Evolutionary conservation across 2,329 filamentous ascomycete genomes (phyloP).

Genomic region (Botrytis cinerea): DNA sequence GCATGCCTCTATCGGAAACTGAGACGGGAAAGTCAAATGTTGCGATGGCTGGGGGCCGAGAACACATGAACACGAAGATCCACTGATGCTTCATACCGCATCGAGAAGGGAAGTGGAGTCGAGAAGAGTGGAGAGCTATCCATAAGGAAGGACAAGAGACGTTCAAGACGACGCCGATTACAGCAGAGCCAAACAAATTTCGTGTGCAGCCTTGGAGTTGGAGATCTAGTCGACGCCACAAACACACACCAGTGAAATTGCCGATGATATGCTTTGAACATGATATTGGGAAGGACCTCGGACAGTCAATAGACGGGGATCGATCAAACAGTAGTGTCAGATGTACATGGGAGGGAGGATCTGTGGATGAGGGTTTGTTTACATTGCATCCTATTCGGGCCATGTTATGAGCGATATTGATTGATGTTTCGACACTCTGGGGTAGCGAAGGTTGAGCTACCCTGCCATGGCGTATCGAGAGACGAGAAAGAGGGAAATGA

Average conservation of each 20-base stretch:
- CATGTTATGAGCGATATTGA: not conserved
- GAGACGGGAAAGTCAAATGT: not conserved
- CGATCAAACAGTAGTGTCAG: not conserved
- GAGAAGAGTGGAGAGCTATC: not conserved
- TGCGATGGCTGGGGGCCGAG: conserved; percentile 16
- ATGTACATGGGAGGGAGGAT: too few species aligned
- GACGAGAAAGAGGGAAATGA: not conserved
- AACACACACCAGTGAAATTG: not conserved
- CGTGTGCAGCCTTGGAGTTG: not conserved
- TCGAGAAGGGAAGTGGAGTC: not conserved
- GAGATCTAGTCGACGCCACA: not conserved
- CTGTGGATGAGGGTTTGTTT: not conserved
- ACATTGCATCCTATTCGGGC: not conserved
- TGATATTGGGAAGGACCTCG: not conserved
- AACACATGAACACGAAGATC: conserved; percentile 18
- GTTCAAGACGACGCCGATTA: not conserved
- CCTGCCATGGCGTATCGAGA: not conserved
- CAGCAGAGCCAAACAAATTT: not conserved
- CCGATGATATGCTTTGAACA: not conserved
- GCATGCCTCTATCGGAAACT: conserved; percentile 6
- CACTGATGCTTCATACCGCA: not conserved
- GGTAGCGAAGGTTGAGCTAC: not conserved
- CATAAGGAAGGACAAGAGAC: conserved; percentile 2
- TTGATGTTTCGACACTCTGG: not conserved
- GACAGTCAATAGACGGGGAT: not conserved